phyloP scores from a whole-genome alignment of 371 early-diverging fungal species.

The Dichotomocladium elegans region DNA sequence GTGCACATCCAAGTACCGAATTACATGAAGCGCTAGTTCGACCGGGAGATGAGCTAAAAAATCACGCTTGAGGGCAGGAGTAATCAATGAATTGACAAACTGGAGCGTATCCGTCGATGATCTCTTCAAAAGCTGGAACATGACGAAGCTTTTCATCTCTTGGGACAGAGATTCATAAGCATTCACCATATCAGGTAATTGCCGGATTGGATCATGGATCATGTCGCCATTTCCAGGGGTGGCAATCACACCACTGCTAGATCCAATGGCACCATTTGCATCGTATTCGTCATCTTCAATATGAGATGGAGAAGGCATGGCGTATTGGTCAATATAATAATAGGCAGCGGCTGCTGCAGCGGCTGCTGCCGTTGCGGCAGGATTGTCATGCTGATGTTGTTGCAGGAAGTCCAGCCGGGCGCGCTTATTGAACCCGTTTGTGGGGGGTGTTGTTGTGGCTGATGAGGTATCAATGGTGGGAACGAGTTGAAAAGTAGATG shows the following conservation, averaged over 20 bases:
- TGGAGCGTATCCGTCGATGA: conserved; percentile 65
- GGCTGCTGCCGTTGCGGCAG: neutral
- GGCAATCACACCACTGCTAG: neutral
- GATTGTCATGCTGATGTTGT: neutral
- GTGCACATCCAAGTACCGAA: conserved; percentile 74
- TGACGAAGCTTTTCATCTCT: conserved; percentile 28
- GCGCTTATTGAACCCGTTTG: conserved; percentile 1
- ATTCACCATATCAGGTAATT: conserved; percentile 20
- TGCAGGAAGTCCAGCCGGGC: neutral
- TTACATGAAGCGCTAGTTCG: conserved; percentile 71
- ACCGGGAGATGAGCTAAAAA: conserved; percentile 77
- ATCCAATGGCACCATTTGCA: neutral
- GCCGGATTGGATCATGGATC: conserved; percentile 7
- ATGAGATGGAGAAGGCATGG: conserved; percentile 14
- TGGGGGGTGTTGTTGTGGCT: neutral
- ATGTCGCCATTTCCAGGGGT: neutral
- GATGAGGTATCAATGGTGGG: neutral
- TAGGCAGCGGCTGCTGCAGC: neutral
- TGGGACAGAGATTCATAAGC: conserved; percentile 31
- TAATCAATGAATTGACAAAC: conserved; percentile 75
- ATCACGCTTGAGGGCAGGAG: conserved; percentile 83
- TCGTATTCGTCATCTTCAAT: conserved; percentile 2
- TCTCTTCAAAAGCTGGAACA: conserved; percentile 40
- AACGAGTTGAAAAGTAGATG: neutral
- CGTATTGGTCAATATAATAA: conserved; percentile 9